Percentiles rank a stretch among this genome's conserved stretches.
These are phyloP conservation scores for Apiotrichum montevideense DNA, from an alignment of 1,284 basidiomycete genomes.

Conservation along the genomic window DNA sequence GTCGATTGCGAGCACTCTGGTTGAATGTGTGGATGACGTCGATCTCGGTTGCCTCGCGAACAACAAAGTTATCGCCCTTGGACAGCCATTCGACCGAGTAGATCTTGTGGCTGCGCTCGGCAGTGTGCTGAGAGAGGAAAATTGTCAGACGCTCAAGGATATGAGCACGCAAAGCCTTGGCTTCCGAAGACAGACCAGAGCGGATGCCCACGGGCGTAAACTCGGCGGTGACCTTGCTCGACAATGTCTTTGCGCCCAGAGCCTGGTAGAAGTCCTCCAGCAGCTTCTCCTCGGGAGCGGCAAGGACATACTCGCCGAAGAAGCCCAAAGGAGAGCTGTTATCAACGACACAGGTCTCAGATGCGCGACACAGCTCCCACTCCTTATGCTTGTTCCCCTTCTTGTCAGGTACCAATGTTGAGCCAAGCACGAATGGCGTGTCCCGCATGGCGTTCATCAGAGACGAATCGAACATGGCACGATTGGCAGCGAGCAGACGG, in stretches of 20 bases:
- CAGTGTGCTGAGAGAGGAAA: slow-evolving; percentile 72
- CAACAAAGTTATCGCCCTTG: slow-evolving; percentile 58
- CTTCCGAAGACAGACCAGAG: slow-evolving; percentile 21
- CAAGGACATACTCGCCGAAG: slow-evolving; percentile 71
- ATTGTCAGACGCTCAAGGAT: slow-evolving; percentile 84
- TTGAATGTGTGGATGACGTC: slow-evolving; percentile 37
- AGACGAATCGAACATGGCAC: slow-evolving; percentile 54
- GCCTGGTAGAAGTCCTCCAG: slow-evolving; percentile 45
- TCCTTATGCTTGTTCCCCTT: slow-evolving; percentile 33
- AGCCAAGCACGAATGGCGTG: slow-evolving; percentile 66
- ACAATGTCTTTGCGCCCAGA: slow-evolving; percentile 60
- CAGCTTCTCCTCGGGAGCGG: slow-evolving; percentile 66
- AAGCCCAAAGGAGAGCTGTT: slow-evolving; percentile 68
- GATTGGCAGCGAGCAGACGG: slow-evolving; percentile 75
- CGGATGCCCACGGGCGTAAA: slow-evolving; percentile 49
- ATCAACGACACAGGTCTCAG: slow-evolving; percentile 68
- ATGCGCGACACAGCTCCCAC: slow-evolving; percentile 36
- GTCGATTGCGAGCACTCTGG: slow-evolving; percentile 9
- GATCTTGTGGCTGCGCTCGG: slow-evolving; percentile 42
- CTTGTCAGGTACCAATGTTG: slow-evolving; percentile 52
- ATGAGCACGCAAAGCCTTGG: slow-evolving; percentile 43
- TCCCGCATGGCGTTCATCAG: slow-evolving; percentile 63
- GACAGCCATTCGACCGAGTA: slow-evolving; percentile 67
- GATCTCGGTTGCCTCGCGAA: slow-evolving; percentile 52
- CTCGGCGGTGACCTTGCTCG: slow-evolving; percentile 66